phyloP scores from a whole-genome alignment of 2,329 filamentous ascomycete species.

The Xylariaceae sp. region DNA sequence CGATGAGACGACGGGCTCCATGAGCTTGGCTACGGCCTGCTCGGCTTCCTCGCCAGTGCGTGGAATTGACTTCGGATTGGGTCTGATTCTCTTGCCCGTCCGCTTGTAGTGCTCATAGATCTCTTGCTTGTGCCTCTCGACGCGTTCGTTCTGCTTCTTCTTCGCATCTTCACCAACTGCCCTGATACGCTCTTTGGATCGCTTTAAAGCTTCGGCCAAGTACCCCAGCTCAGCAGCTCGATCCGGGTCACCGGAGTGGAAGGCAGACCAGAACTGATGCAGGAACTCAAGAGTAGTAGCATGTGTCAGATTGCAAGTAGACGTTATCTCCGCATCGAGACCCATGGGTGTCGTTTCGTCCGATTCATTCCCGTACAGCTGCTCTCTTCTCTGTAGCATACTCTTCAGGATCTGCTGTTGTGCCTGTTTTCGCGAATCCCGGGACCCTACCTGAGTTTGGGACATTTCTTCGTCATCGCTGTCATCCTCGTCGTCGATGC shows the following conservation, averaged over 20 bases:
- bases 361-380: constrained; percentile 49
- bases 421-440: constrained; percentile 59
- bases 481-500: constrained; percentile 66
- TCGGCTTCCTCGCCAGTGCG: constrained; percentile 59
- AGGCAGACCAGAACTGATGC: constrained; percentile 95
- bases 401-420: constrained; percentile 64
- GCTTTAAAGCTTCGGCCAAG: constrained; percentile 74
- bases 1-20: constrained; percentile 69
- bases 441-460: constrained; percentile 62
- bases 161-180: constrained; percentile 80
- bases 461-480: constrained; percentile 60
- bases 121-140: constrained; percentile 64
- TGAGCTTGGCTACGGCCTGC: constrained; percentile 65
- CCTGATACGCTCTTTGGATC: constrained; percentile 73
- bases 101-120: constrained; percentile 66
- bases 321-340: constrained; percentile 51
- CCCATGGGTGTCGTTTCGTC: constrained; percentile 53
- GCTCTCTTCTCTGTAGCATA: constrained; percentile 57
- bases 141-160: constrained; percentile 61
- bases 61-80: constrained; percentile 63
- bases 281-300: constrained; percentile 93
- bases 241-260: constrained; percentile 80
- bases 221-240: constrained; percentile 77
- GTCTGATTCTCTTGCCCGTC: constrained; percentile 69
- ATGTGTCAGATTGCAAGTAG: constrained; percentile 67